Evolutionary conservation across 768 basidiomycete genomes (phyloP).

Genomic region (Phylloporus sp.): DNA sequence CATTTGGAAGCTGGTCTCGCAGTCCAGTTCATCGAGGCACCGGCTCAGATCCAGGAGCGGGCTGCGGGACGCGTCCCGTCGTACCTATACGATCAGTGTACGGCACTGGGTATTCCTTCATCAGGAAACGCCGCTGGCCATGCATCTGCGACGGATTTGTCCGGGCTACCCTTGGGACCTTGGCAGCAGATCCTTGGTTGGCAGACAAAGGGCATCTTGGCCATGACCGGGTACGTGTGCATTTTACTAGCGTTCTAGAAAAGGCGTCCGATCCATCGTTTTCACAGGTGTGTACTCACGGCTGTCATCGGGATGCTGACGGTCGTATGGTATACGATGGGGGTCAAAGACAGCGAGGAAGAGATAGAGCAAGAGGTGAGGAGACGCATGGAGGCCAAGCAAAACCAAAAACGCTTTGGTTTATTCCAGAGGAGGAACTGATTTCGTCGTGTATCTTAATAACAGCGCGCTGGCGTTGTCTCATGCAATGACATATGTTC

Average conservation of each 20-base stretch:
- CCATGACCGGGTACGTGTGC: conserved; percentile 62
- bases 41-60: conserved; percentile 58
- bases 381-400: conserved; percentile 53
- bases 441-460: not conserved
- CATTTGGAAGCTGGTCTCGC: conserved; percentile 83
- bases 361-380: conserved; percentile 74
- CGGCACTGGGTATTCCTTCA: conserved; percentile 47
- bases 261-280: conserved; percentile 8
- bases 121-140: conserved; percentile 89
- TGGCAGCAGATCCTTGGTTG: conserved; percentile 70
- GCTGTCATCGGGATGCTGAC: conserved; percentile 78
- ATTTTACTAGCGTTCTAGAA: not conserved
- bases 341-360: conserved; percentile 67
- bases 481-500: too few relatives aligned
- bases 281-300: conserved; percentile 67
- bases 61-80: conserved; percentile 46
- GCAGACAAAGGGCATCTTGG: conserved; percentile 66
- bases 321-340: conserved; percentile 83
- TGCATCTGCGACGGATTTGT: conserved; percentile 61
- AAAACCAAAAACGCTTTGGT: conserved; percentile 43
- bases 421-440: conserved; percentile 17
- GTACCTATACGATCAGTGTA: conserved; percentile 67
- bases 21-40: conserved; percentile 79
- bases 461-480: not conserved
- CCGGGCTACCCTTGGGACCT: conserved; percentile 61